Base-by-base conservation (phyloP, 2,329 filamentous ascomycete species). In the Aspergillus aculeatus region DNA sequence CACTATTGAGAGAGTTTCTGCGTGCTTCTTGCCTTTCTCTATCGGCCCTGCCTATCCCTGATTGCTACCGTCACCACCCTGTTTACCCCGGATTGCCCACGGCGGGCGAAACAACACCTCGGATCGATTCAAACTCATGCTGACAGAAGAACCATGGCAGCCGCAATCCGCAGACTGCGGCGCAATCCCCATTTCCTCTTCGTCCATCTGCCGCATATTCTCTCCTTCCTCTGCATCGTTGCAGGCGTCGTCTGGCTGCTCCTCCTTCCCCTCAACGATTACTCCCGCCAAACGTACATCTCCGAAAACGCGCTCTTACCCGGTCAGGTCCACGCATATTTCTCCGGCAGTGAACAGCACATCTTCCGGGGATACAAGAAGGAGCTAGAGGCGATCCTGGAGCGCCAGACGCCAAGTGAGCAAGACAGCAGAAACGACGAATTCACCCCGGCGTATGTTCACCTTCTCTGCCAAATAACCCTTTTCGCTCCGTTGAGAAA, bases 291-390 rank as follows among this genome's bases (percentile, higher is more conserved):
- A 61, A 99, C 94, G 1, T 99, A 99, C 76, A 95, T 99, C 59
- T 98, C 94, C 48, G 95, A 99, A 76, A 99, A 99, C 75, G 95
- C 95, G 11, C 86, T 99, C 35, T 82, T 99, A 14, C 95, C 95
- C 0, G 95, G 93, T 2, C 95, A 99, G 77, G 95, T 98, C 9
- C 94, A 98, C 78, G 96, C 95, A 1, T 99, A 99, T 77, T 99
- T 99, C 73, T 89, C 91, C 6, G 95, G 95, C 19, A 96, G 92
- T 75, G 95, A 99, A 74, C 93, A 98, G 80, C 90, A 97, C 75
- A 86, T 98, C 65, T 93, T 98, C 71, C 85, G 92, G 50, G 95
- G 92, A 7, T 98, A 96, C 75, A 87, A 89, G 70, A 88, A 91
- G 71, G 95, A 98, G 78, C 82, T 96, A 54, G 86, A 90, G 66